These are phyloP conservation scores for Vitis hybrid DNA, from an alignment of 177 flowering plant genomes.

Conservation along the genomic window DNA sequence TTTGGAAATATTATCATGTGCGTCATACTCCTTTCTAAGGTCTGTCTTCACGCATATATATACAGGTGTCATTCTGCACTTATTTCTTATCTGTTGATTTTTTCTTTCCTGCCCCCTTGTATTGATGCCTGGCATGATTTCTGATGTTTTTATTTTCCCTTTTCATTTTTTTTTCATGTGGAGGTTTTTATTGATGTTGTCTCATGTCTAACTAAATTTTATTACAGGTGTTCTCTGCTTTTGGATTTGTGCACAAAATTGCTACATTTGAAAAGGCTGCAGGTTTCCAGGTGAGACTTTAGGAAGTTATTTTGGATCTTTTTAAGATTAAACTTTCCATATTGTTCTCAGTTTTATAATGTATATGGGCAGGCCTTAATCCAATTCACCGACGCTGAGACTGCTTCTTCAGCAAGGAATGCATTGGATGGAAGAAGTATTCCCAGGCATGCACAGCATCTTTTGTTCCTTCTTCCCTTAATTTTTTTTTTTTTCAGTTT, in stretches of 20 bases:
- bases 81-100: conserved; percentile 31
- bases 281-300: conserved; percentile 73
- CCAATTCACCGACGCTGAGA: conserved; percentile 72
- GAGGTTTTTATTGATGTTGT: background rate
- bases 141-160: background rate
- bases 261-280: conserved; percentile 96
- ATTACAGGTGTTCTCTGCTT: conserved; percentile 86
- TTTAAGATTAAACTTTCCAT: background rate
- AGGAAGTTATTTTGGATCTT: background rate
- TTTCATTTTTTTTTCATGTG: background rate
- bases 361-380: conserved; percentile 66
- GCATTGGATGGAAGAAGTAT: conserved; percentile 92
- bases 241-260: conserved; percentile 92
- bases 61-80: conserved; percentile 66
- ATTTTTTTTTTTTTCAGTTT: no score
- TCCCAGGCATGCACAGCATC: conserved; percentile 49
- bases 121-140: conserved; percentile 13
- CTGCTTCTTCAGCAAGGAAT: conserved; percentile 78
- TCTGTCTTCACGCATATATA: conserved; percentile 40
- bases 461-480: background rate
- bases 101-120: conserved; percentile 8
- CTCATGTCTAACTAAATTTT: conserved; percentile 12
- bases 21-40: conserved; percentile 52
- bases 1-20: conserved; percentile 50
- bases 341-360: background rate